Evolutionary conservation across 495 filamentous ascomycete genomes (phyloP).

Genomic region (Lichenothelia convexa): DNA sequence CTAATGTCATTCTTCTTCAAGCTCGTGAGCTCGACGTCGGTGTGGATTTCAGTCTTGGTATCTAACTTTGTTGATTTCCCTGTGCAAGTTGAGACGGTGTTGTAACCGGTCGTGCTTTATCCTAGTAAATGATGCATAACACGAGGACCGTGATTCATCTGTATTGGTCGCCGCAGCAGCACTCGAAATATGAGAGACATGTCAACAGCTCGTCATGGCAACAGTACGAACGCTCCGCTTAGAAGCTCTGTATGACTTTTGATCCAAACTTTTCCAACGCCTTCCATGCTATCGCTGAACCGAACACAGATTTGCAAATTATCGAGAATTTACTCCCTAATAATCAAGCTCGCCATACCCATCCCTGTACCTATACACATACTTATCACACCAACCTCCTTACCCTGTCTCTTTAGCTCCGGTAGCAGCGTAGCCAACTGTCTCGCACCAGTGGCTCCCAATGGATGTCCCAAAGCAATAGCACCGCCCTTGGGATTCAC

Average conservation of each 20-base stretch:
- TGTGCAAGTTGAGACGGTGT: too few relatives aligned
- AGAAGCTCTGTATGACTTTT: too few relatives aligned
- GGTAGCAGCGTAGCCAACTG: constrained; percentile 20
- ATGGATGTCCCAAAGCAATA: constrained; percentile 25
- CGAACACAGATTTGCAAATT: too few relatives aligned
- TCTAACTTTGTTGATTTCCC: constrained; percentile 45
- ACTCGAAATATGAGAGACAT: too few relatives aligned
- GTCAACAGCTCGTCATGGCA: too few relatives aligned
- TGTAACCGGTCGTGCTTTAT: too few relatives aligned
- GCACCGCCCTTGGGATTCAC: constrained; percentile 60
- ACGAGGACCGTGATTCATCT: too few relatives aligned
- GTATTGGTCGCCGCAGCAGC: too few relatives aligned
- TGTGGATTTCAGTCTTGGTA: constrained; percentile 91
- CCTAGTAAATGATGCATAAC: too few relatives aligned
- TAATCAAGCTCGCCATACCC: constrained; percentile 28
- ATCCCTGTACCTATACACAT: constrained; percentile 30
- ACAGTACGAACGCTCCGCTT: too few relatives aligned
- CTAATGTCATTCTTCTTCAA: constrained; percentile 15
- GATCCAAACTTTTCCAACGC: too few relatives aligned
- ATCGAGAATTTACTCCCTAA: constrained; percentile 23
- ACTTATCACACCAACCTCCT: constrained; percentile 22
- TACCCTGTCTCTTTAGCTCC: constrained; percentile 22
- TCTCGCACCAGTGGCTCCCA: constrained; percentile 22
- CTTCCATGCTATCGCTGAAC: too few relatives aligned
- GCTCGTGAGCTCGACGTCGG: constrained; percentile 95